Conservation (phyloP, 495 filamentous ascomycete genomes). For the Ramalina peruviana region DNA sequence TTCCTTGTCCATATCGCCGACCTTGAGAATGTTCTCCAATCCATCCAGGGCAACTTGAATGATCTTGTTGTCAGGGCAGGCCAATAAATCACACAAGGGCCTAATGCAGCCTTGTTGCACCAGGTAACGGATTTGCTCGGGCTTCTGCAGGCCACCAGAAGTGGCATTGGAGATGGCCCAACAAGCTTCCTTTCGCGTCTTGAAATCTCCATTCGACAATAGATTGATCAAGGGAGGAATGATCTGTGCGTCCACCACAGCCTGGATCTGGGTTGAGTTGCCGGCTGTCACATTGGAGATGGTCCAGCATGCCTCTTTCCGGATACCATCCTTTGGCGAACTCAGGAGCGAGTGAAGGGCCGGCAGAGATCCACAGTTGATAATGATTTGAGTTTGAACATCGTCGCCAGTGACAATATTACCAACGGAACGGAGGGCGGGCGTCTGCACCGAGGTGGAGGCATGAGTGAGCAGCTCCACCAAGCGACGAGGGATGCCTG, state of each 20-base stretch:
- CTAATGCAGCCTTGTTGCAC: conserved; percentile 91
- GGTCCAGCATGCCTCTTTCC: conserved; percentile 99
- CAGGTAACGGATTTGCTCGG: conserved; percentile 93
- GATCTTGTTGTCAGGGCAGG: conserved; percentile 99
- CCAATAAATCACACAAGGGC: conserved; percentile 89
- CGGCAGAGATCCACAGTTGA: conserved; percentile 90
- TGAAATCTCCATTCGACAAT: conserved; percentile 91
- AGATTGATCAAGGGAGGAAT: conserved; percentile 93
- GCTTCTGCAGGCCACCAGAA: conserved; percentile 93
- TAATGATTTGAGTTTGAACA: conserved; percentile 97
- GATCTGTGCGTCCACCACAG: conserved; percentile 93
- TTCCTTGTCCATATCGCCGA: conserved; percentile 97
- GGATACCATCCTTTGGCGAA: conserved; percentile 96
- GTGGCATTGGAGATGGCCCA: conserved; percentile 99
- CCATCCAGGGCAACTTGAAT: conserved; percentile 98
- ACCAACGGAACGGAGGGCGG: conserved; percentile 89
- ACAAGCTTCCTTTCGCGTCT: conserved; percentile 98
- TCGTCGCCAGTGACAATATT: conserved; percentile 99
- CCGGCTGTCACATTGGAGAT: conserved; percentile 98
- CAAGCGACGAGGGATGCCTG: conserved; percentile 89
- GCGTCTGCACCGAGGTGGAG: conserved; percentile 98
- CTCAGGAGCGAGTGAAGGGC: conserved; percentile 84
- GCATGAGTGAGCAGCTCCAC: conserved; percentile 97
- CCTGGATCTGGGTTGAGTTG: conserved; percentile 94
- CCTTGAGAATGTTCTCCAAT: conserved; percentile 98